Evolutionary conservation across 768 basidiomycete species (phyloP), one percentile per base, ranked within the genome.

Genomic region (Pleurotus platypus): DNA sequence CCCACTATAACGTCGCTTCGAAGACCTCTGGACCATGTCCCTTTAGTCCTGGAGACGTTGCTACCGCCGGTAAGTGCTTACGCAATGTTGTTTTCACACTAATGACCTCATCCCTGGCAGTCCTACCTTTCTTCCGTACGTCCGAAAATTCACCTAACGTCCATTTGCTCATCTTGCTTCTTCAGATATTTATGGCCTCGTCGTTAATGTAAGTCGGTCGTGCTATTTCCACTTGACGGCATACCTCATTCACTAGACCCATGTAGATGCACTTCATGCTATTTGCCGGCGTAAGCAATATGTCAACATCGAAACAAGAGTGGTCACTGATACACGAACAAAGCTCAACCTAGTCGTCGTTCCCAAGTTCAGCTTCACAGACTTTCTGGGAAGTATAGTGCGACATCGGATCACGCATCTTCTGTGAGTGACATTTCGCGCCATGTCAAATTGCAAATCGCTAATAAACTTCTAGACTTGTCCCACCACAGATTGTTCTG

Each of bases 401-500:
- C 75, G 74, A 11, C 77, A 86, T 68, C 74, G 72, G 59, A 76
- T 86, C 35, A 82, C 80, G 0, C 79, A 86, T 60, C 64, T 87
- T 54, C 77, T 75, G 84, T 86, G 63, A 58, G 78, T 65, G 5
- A n/a, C 42, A 38, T 39, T 26, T 26, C n/a, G 16, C 20, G 15
- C 20, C 3, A 48, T 48, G 16, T 4, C 22, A 6, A 48, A 16
- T 15, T 26, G 46, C 0, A 5, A 3, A 15, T 45, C 7, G 9
- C 42, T 16, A 35, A 16, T n/a, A 16, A 15, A 12, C 12, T 11
- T 2, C 5, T 8, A 79, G 70, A 57, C 66, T 87, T 18, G 85
- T 87, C 35, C 86, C 86, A 15, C 86, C 86, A 15, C 83, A 86
- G 56, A 76, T 85, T 5, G 80, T 88, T 8, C 70, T 86, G 13